These are phyloP conservation scores for Clavaria fumosa DNA, from an alignment of 768 basidiomycete genomes.

Conservation along the genomic window DNA sequence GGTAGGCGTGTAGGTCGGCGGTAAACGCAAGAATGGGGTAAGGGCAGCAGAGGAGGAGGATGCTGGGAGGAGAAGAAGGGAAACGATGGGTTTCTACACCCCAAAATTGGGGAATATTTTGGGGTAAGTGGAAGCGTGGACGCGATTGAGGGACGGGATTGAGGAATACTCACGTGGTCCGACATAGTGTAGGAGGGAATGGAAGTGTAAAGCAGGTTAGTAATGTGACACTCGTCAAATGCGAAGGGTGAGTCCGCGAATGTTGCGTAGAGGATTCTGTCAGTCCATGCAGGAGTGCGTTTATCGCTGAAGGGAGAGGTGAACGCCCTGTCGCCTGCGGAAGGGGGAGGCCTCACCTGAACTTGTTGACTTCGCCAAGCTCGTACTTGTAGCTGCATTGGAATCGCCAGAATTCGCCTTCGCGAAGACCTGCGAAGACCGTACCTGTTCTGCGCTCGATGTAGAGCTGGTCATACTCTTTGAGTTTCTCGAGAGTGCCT, in stretches of 20 bases:
- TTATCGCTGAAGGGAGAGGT: conserved; percentile 28
- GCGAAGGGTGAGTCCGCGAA: conserved; percentile 44
- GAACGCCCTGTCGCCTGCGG: too few species aligned
- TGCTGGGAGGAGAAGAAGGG: conserved; percentile 48
- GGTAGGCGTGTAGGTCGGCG: conserved; percentile 30
- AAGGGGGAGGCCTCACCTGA: conserved; percentile 34
- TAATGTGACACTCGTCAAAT: conserved; percentile 36
- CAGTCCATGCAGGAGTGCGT: conserved; percentile 84
- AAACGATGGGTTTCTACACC: conserved; percentile 90
- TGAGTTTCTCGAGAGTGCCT: conserved; percentile 39
- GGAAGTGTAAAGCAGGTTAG: conserved; percentile 59
- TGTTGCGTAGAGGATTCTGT: conserved; percentile 78
- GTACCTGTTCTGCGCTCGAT: conserved; percentile 46
- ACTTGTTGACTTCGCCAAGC: conserved; percentile 69
- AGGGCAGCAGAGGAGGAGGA: conserved; percentile 16
- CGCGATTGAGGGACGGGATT: not conserved
- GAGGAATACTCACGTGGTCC: conserved; percentile 56
- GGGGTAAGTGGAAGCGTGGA: too few species aligned
- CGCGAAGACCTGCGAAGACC: conserved; percentile 57
- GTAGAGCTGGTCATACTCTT: conserved; percentile 60
- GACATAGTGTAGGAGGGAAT: conserved; percentile 76
- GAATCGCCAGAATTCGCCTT: conserved; percentile 82
- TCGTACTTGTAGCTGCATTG: conserved; percentile 85
- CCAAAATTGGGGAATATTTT: too few species aligned
- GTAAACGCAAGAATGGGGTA: conserved; percentile 35